Conservation (phyloP, 2,329 filamentous ascomycete species). For the Trichoderma lentiforme region DNA sequence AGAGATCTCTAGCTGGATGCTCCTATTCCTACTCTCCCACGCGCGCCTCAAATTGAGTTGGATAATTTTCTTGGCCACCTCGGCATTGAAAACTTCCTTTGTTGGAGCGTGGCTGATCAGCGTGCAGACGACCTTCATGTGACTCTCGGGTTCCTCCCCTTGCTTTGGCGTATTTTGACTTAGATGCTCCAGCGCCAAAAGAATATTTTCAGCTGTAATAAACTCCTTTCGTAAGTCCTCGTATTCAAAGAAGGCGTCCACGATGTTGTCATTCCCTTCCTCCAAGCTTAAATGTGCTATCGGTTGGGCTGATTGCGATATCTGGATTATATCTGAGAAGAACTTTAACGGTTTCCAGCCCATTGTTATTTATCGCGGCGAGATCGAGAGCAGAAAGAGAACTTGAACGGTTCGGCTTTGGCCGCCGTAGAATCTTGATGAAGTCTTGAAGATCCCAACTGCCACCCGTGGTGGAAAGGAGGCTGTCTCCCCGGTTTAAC, state of each 20-base stretch:
- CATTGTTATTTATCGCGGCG: rapidly evolving
- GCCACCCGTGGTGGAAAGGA: background rate
- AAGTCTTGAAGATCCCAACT: background rate
- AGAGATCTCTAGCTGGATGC: background rate
- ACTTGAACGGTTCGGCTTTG: no score
- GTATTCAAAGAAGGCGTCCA: background rate
- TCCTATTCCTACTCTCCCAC: background rate
- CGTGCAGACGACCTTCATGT: background rate
- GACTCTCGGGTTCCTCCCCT: background rate
- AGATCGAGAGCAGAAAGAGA: background rate
- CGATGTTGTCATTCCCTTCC: no score
- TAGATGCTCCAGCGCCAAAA: background rate
- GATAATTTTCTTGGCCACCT: background rate
- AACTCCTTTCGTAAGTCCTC: background rate
- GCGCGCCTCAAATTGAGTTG: background rate
- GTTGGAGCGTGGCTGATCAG: background rate
- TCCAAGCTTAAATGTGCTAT: no score
- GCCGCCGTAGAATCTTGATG: background rate
- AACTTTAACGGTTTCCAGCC: background rate
- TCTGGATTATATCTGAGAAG: background rate
- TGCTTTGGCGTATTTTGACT: background rate
- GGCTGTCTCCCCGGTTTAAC: background rate
- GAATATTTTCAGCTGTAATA: background rate
- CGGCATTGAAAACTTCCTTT: background rate
- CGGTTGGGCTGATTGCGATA: background rate